Evolutionary conservation across 169 alveolate genomes (phyloP), one percentile per base, ranked within the genome.

Genomic region (Eimeria maxima): DNA sequence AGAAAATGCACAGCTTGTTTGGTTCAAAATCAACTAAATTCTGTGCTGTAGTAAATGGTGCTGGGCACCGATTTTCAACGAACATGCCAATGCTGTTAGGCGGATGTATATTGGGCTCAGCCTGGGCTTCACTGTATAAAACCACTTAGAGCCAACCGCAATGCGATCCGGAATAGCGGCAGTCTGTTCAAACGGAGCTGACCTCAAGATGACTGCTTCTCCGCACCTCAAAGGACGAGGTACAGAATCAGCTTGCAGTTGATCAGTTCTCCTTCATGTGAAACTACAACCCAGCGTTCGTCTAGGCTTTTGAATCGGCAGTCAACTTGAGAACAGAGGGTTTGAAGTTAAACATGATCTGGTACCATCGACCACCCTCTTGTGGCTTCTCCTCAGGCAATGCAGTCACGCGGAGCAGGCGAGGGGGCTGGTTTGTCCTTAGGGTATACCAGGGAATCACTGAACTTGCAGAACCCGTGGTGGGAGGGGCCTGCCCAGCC

Each of bases 371-470:
- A 57, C 63, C 27, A 7, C 44, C 55, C 55, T 27, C 81, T 16
- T 11, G 45, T 63, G 27, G 24, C 44, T 86, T 86, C 29, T 86
- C 80, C 74, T 86, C 80, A 7, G 60, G 55, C 27, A 73, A 13
- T 8, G 93, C 93, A 27, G 81, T 86, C 81, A 86, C 65, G 76
- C 93, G 81, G n/a, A 86, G 93, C 7, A 86, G 16, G 93, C 80
- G 81, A 63, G 93, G 81, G 47, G 93, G 42, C 24, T 57, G 24
- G 93, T 86, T 86, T 57, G 71, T 86, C 71, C 93, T 29, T 38
- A 60, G 69, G 81, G 93, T 86, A 73, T 55, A 86, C 81, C 93
- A 86, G 38, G 80, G 4, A 1, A 29, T 45, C 50, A 22, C 8
- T 69, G 50, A 29, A 47, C 80, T 33, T 7, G n/a, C 80, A 14